These are phyloP conservation scores for Xylaria arbuscula DNA, from an alignment of 2,329 filamentous ascomycete species.

Conservation along the genomic window DNA sequence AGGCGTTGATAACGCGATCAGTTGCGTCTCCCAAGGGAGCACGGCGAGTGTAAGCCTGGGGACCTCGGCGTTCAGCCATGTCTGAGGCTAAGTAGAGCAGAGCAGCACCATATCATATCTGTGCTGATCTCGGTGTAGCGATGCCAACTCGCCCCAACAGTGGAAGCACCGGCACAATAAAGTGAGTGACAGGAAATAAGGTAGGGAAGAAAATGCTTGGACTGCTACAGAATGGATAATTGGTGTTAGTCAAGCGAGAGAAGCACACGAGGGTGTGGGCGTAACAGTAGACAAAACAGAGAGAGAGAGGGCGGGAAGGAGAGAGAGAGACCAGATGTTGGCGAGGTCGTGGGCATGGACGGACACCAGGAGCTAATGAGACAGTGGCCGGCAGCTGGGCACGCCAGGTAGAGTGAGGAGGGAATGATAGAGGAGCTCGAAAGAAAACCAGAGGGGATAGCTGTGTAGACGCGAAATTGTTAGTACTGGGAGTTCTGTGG, in stretches of 20 bases:
- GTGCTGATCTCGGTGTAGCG: constrained; percentile 2
- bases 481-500: constrained; percentile 9
- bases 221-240: constrained; percentile 10
- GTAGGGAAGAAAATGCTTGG: neutral
- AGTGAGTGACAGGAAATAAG: constrained; percentile 1
- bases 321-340: constrained; percentile 1
- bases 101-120: constrained; percentile 41
- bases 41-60: constrained; percentile 39
- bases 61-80: constrained; percentile 43
- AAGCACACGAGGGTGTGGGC: constrained; percentile 14
- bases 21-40: constrained; percentile 49
- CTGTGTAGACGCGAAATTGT: constrained; percentile 13
- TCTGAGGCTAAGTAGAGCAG: constrained; percentile 30
- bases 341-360: constrained; percentile 6
- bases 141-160: constrained; percentile 2
- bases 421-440: constrained; percentile 22
- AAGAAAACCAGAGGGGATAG: constrained; percentile 19
- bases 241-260: constrained; percentile 25
- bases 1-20: constrained; percentile 44
- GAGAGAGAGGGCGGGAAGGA: neutral
- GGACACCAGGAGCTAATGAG: constrained; percentile 4
- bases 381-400: constrained; percentile 14
- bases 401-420: neutral
- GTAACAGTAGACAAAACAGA: constrained; percentile 17
- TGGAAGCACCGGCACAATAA: constrained; percentile 3